These are phyloP conservation scores for Gynandropsis gynandra DNA, from an alignment of 345 rosid species.

Conservation along the genomic window DNA sequence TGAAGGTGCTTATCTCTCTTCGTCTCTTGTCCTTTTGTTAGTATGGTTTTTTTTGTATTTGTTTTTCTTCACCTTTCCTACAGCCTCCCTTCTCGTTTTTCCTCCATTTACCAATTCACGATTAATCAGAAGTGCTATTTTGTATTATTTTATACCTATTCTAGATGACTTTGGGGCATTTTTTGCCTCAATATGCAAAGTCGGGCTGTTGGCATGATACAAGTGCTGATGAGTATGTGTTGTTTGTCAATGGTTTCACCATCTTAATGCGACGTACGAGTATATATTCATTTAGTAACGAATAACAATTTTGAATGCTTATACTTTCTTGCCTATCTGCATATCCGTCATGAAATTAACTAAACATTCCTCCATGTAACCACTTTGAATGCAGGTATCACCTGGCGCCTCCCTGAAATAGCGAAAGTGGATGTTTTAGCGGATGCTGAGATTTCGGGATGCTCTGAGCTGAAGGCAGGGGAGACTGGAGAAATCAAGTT, in stretches of 20 bases:
- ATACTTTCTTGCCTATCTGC: conserved; percentile 14
- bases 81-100: conserved; percentile 11
- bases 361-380: conserved; percentile 15
- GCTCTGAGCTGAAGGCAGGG: conserved; percentile 29
- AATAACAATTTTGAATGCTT: conserved; percentile 14
- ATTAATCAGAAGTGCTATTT: conserved; percentile 5
- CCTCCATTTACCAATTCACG: conserved; percentile 9
- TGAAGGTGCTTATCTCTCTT: conserved; percentile 47
- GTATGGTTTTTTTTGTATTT: conserved; percentile 11
- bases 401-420: conserved; percentile 31
- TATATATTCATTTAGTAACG: conserved; percentile 11
- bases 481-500: conserved; percentile 37
- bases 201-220: neutral
- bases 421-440: conserved; percentile 29
- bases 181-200: conserved; percentile 2
- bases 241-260: conserved; percentile 12
- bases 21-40: conserved; percentile 20
- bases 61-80: neutral
- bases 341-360: conserved; percentile 20
- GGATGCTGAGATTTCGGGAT: conserved; percentile 32
- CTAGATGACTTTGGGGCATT: neutral
- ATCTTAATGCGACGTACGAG: conserved; percentile 12
- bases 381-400: conserved; percentile 50
- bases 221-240: conserved; percentile 6
- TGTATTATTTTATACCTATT: neutral